Evolutionary conservation across 2,329 filamentous ascomycete genomes (phyloP), one percentile per base, ranked within the genome.

Genomic region (Pseudogymnoascus verrucosus): DNA sequence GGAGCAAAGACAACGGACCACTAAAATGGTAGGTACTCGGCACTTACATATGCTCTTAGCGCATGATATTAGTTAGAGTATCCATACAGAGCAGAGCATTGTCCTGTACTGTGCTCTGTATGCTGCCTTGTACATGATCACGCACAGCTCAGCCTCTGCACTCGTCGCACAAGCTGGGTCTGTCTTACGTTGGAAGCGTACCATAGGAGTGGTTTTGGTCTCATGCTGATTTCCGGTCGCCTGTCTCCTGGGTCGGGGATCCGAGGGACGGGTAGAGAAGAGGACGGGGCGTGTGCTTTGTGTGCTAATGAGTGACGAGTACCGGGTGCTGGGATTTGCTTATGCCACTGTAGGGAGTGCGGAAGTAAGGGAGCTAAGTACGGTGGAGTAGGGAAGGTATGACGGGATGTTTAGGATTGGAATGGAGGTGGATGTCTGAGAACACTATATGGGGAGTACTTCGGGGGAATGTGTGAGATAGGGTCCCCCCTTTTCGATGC

Each of bases 141-240:
- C 44, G 23, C 44, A 31, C 44, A 54, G 44, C 44, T 54, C 44
- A 54, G 23, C 44, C 23, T 54, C 44, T 31, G 23, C 44, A 28
- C 23, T 54, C 44, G 44, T 54, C 14, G 23, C 44, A 54, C 44
- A 54, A n/a, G 14, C 44, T 5, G 23, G 44, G 23, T 54, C 44
- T 26, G 44, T 51, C 44, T 21, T 54, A 31, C 23, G 14, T 31
- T n/a, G 44, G 5, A 14, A 23, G 11, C 21, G 14, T 28, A 54
- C 44, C 44, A 54, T 28, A 28, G 44, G 44, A 28, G 44, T 54
- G 44, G 44, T 28, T 54, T 51, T 51, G 44, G 44, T 54, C 44
- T 54, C 44, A 54, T 54, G 44, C 44, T 54, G 44, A 54, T 54
- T 54, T 54, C 44, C 44, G 23, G 44, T 54, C 44, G 44, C 44